Conservation (phyloP, 129 eudicot genomes). For the Lactuca sativa region DNA sequence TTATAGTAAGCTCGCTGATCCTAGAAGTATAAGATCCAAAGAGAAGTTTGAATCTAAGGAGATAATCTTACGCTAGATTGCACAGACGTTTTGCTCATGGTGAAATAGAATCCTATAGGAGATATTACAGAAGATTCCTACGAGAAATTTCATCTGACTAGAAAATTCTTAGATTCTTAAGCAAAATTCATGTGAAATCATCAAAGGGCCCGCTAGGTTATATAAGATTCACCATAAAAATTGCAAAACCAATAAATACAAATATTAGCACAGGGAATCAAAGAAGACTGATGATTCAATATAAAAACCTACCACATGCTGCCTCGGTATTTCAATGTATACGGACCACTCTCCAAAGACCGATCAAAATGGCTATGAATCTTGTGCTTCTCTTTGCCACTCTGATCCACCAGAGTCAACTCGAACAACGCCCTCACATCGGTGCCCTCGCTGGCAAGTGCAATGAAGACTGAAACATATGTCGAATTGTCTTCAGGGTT, state of each 20-base stretch:
- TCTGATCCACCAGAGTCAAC: conserved; percentile 75
- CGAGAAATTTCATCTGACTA: neutral
- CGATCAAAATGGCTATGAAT: conserved; percentile 90
- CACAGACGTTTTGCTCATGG: neutral
- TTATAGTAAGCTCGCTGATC: neutral
- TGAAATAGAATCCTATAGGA: neutral
- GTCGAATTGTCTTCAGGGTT: conserved; percentile 84
- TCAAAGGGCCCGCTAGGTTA: neutral
- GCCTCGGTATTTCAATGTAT: conserved; percentile 80
- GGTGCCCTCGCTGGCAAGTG: conserved; percentile 85
- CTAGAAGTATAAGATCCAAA: neutral
- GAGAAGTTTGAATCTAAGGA: neutral
- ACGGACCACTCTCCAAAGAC: conserved; percentile 82
- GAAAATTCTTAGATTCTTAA: neutral
- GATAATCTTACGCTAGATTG: neutral
- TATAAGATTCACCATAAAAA: conserved; percentile 2
- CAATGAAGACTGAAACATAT: conserved; percentile 82
- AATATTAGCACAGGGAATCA: neutral
- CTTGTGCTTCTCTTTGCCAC: conserved; percentile 79
- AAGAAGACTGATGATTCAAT: neutral
- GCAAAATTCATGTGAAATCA: neutral
- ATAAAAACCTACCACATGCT: conserved; percentile 71
- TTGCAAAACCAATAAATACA: neutral
- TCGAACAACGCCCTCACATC: conserved; percentile 89
- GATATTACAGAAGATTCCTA: neutral